Evolutionary conservation across 2,329 filamentous ascomycete genomes (phyloP).

Genomic region (Fusarium concolor): DNA sequence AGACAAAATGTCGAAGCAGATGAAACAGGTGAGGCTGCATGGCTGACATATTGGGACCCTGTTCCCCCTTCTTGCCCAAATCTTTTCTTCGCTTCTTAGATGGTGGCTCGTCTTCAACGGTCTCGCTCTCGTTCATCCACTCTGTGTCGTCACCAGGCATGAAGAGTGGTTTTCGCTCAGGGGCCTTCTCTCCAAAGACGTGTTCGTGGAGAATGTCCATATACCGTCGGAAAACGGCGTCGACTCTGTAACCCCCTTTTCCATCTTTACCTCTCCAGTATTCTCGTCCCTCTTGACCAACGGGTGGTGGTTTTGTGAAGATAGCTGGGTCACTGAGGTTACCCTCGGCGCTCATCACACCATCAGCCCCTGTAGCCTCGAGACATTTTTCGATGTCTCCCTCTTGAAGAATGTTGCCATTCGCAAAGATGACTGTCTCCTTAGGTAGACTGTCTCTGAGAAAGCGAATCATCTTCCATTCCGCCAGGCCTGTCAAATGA

Average conservation of each 20-base stretch:
- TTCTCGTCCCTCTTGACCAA: slow-evolving; percentile 76
- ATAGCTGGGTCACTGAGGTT: slow-evolving; percentile 93
- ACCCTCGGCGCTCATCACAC: slow-evolving; percentile 94
- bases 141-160: slow-evolving; percentile 67
- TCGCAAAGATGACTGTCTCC: slow-evolving; percentile 95
- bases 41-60: slow-evolving; percentile 74
- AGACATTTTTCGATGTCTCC: slow-evolving; percentile 83
- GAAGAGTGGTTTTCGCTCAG: slow-evolving; percentile 78
- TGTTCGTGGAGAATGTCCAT: slow-evolving; percentile 89
- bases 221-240: slow-evolving; percentile 88
- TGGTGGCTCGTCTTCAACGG: slow-evolving; percentile 59
- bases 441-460: slow-evolving; percentile 83
- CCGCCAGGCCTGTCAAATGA: slow-evolving; percentile 90
- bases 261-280: slow-evolving; percentile 88
- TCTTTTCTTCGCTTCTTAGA: slow-evolving; percentile 64
- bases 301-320: slow-evolving; percentile 75
- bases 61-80: slow-evolving; percentile 52
- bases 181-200: slow-evolving; percentile 74
- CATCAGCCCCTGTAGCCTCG: slow-evolving; percentile 87
- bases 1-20: slow-evolving; percentile 84
- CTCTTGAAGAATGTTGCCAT: slow-evolving; percentile 89
- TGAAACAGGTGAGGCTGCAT: slow-evolving; percentile 96
- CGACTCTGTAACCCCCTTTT: slow-evolving; percentile 86
- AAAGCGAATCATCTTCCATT: slow-evolving; percentile 88
- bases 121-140: slow-evolving; percentile 56